These are phyloP conservation scores for Tieghemiomyces parasiticus DNA, from an alignment of 192 early-diverging fungal genomes.

Conservation along the genomic window DNA sequence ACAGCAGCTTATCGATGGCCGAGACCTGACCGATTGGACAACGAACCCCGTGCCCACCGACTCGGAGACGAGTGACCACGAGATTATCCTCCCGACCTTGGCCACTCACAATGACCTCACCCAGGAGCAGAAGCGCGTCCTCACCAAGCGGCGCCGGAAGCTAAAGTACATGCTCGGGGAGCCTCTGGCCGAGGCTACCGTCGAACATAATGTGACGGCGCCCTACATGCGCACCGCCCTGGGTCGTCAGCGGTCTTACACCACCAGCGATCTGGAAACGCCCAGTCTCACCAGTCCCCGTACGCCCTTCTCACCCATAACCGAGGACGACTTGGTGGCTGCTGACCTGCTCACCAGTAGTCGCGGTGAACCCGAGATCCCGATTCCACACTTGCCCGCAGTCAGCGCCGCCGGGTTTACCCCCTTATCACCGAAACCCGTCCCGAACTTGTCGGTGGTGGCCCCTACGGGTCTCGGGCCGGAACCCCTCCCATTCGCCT, in stretches of 20 bases:
- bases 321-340: neutral
- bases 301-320: neutral
- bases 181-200: conserved; percentile 29
- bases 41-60: neutral
- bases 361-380: too few relatives aligned
- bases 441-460: too few relatives aligned
- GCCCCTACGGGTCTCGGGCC: too few relatives aligned
- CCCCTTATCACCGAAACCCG: neutral
- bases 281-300: neutral
- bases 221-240: neutral
- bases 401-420: neutral
- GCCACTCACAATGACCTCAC: conserved; percentile 32
- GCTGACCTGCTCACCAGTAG: neutral
- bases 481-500: too few relatives aligned
- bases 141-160: conserved; percentile 44
- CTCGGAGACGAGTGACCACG: neutral
- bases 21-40: neutral
- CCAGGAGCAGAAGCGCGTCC: conserved; percentile 32
- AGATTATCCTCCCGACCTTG: neutral
- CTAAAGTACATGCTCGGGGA: conserved; percentile 43
- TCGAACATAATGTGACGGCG: conserved; percentile 9
- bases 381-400: too few relatives aligned
- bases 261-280: neutral
- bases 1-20: neutral
- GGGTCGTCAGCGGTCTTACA: neutral